Evolutionary conservation across 768 basidiomycete genomes (phyloP).

Genomic region (Grammothele lineata): DNA sequence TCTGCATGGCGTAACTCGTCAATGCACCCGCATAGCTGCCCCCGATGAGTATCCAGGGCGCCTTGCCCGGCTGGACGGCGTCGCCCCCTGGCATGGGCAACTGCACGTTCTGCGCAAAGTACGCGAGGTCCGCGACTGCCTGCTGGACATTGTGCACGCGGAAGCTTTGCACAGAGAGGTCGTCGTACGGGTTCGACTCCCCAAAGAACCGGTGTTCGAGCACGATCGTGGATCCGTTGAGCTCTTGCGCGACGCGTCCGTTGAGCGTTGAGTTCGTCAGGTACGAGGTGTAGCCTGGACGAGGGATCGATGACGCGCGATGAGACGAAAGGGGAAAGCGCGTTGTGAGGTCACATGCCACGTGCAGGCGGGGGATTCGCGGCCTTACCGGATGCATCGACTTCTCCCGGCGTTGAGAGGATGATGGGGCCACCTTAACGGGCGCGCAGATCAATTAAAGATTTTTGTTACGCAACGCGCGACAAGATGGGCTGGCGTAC

Average conservation of each 20-base stretch:
- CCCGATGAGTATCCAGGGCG: slow-evolving; percentile 35
- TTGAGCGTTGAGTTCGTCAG: slow-evolving; percentile 58
- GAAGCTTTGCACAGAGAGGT: slow-evolving; percentile 54
- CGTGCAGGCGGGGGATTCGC: not conserved
- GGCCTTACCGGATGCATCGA: slow-evolving; percentile 41
- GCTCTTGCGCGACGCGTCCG: slow-evolving; percentile 60
- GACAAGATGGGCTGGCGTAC: slow-evolving; percentile 28
- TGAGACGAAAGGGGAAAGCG: too few relatives aligned
- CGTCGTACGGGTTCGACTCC: slow-evolving; percentile 57
- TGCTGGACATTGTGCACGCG: slow-evolving; percentile 61
- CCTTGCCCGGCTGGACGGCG: slow-evolving; percentile 45
- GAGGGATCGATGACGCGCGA: too few relatives aligned
- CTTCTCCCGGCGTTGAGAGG: slow-evolving; percentile 64
- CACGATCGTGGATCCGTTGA: slow-evolving; percentile 58
- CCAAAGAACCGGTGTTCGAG: slow-evolving; percentile 77
- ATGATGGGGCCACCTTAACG: slow-evolving; percentile 51
- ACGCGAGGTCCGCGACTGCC: slow-evolving; percentile 64
- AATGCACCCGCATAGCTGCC: slow-evolving; percentile 36
- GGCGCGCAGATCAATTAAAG: not conserved
- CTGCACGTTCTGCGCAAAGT: slow-evolving; percentile 59
- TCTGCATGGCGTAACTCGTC: slow-evolving; percentile 61
- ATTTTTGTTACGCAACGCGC: too few relatives aligned
- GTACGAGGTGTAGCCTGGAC: slow-evolving; percentile 35
- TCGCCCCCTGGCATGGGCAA: slow-evolving; percentile 65
- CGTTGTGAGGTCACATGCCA: not conserved